Conservation (phyloP, 495 filamentous ascomycete species). For the Niebla homalea region DNA sequence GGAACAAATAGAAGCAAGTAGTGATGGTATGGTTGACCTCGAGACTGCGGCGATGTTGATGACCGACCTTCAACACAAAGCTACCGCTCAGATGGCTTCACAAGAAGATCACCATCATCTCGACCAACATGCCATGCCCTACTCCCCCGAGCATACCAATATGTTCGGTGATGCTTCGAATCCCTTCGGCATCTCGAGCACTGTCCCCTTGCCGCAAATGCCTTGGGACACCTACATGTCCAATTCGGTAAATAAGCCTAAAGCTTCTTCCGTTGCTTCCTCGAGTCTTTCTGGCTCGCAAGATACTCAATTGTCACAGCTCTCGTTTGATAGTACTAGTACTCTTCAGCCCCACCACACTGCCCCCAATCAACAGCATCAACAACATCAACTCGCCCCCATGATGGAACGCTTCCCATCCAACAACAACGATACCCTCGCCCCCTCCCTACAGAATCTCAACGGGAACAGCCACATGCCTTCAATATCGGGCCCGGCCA, state of each 20-base stretch:
- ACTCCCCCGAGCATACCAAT: slow-evolving; percentile 53
- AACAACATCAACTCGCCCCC: slow-evolving; percentile 44
- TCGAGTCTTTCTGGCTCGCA: slow-evolving; percentile 49
- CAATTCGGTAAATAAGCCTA: slow-evolving; percentile 46
- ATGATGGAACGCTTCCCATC: slow-evolving; percentile 52
- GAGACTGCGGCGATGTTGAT: slow-evolving; percentile 98
- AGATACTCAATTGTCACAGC: slow-evolving; percentile 46
- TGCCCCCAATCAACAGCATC: slow-evolving; percentile 6
- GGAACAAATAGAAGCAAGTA: slow-evolving; percentile 89
- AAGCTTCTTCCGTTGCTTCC: slow-evolving; percentile 55
- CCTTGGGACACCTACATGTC: slow-evolving; percentile 78
- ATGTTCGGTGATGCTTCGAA: slow-evolving; percentile 54
- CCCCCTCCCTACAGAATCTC: slow-evolving; percentile 52
- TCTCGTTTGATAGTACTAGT: slow-evolving; percentile 41
- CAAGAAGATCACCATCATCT: slow-evolving; percentile 56
- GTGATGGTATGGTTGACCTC: slow-evolving; percentile 90
- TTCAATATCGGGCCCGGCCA: slow-evolving; percentile 50
- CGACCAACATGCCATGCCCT: slow-evolving; percentile 56
- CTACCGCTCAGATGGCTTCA: slow-evolving; percentile 66
- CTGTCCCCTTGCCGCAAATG: slow-evolving; percentile 73
- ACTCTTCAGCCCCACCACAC: slow-evolving; percentile 34
- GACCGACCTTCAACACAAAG: slow-evolving; percentile 96
- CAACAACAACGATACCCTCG: slow-evolving; percentile 41
- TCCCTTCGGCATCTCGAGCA: slow-evolving; percentile 52
- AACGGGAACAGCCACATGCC: slow-evolving; percentile 45